Conservation (phyloP, 2,329 filamentous ascomycete genomes). For the Didymella pomorum region DNA sequence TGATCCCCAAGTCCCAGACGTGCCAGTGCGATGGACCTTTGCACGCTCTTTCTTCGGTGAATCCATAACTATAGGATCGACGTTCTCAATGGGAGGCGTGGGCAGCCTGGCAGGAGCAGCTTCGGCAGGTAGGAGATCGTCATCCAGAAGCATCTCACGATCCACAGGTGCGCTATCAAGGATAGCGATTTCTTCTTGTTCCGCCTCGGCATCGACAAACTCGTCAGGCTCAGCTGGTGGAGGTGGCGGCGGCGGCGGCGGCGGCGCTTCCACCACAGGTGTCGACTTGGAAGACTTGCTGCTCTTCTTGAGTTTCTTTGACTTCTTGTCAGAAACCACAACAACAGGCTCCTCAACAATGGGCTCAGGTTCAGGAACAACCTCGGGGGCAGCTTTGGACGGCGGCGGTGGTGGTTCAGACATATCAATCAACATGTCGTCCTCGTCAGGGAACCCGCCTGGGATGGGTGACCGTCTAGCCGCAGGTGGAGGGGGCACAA, state of each 20-base stretch:
- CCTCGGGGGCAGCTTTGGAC: constrained; percentile 32
- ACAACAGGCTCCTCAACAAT: constrained; percentile 12
- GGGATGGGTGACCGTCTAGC: constrained; percentile 52
- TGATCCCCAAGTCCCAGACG: constrained; percentile 75
- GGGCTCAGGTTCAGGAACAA: constrained; percentile 20
- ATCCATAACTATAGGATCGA: constrained; percentile 54
- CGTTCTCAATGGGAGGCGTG: constrained; percentile 58
- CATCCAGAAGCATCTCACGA: constrained; percentile 29
- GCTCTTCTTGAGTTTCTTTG: constrained; percentile 47
- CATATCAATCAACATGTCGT: constrained; percentile 48
- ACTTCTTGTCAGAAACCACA: constrained; percentile 44
- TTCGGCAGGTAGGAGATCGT: constrained; percentile 38
- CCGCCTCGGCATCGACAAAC: constrained; percentile 32
- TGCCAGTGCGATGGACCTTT: constrained; percentile 75
- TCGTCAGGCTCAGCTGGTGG: constrained; percentile 35
- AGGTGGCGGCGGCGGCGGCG: constrained; percentile 39
- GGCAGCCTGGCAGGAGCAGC: constrained; percentile 52
- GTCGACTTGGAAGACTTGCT: constrained; percentile 30
- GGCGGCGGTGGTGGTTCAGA: constrained; percentile 53
- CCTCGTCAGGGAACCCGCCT: constrained; percentile 58
- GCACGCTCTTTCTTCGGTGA: constrained; percentile 74
- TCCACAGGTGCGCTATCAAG: constrained; percentile 32
- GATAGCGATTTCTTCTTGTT: constrained; percentile 33
- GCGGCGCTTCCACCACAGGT: constrained; percentile 42
- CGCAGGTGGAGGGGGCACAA: constrained; percentile 16